Conservation (phyloP, 768 basidiomycete genomes). For the Termitomyces sp. region DNA sequence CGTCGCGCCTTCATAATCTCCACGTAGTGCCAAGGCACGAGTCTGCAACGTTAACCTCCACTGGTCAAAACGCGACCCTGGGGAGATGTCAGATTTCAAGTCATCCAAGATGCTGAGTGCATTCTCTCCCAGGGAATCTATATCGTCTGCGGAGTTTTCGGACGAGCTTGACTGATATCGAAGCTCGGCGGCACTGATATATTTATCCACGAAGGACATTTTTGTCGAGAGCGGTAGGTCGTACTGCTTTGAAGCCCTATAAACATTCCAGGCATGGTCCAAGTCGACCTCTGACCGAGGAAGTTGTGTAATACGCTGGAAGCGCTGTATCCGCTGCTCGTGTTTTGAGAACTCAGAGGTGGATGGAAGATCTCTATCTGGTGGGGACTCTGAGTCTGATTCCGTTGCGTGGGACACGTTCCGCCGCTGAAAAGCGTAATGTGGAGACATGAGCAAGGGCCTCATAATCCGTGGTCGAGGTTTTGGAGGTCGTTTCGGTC, state of each 20-base stretch:
- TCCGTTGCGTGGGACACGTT: conserved; percentile 10
- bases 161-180: neutral
- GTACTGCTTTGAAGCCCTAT: conserved; percentile 19
- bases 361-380: neutral
- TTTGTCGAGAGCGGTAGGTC: conserved; percentile 1
- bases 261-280: conserved; percentile 38
- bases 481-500: conserved; percentile 1
- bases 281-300: conserved; percentile 24
- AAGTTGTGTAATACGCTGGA: conserved; percentile 5
- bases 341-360: neutral
- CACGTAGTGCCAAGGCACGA: conserved; percentile 7
- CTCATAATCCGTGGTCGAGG: neutral
- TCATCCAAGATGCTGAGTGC: neutral
- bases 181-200: conserved; percentile 21
- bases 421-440: conserved; percentile 17
- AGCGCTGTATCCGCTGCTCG: neutral
- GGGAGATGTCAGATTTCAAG: neutral
- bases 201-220: conserved; percentile 20
- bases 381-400: neutral
- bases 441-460: neutral
- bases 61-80: conserved; percentile 5
- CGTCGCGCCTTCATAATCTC: conserved; percentile 10
- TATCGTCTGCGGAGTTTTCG: neutral
- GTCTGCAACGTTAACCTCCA: conserved; percentile 12
- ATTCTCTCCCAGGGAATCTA: neutral